Base-by-base conservation (phyloP, 495 filamentous ascomycete genomes). In the Letharia lupina region DNA sequence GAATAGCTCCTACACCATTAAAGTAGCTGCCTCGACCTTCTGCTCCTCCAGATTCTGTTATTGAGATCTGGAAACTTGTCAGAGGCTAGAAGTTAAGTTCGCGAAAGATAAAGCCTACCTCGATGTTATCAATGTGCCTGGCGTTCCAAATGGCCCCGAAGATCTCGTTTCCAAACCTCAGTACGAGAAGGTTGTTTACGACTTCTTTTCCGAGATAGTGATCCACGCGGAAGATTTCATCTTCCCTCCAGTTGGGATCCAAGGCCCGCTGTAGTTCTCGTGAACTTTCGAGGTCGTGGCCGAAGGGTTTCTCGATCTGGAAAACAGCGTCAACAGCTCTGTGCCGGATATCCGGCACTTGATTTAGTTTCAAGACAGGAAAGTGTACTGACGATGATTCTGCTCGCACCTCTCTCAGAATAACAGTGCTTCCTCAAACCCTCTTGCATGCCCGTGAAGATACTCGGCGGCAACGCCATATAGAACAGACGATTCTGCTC, bases 131-230 rank as follows among this genome's bases (percentile, higher is more conserved):
- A 80, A 98, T 98, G 82, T 98, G 93, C 75, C 94, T 90, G 62
- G 93, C 86, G 80, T 97, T 97, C 94, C 94, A 98, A 62, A 93
- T 96, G 61, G 94, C 92, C 64, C 91, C 91, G 71, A 98, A 95
- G 83, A 98, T 97, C 73, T 96, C 91, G 78, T 98, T 98, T 68
- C 94, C 94, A 76, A 98, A 98, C 70, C 95, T 85, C 65, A 98
- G 85, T 68, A 97, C 96, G 62, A 98, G 84, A 72, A 98, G 92
- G 76, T 98, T 98, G 85, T 98, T 98, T 67, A 98, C 94, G 91
- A 98, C 98, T 81, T 98, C 94, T 84, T 98, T 98, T 70, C 94
- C 94, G 50, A 98, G 85, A 75, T 98, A 98, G 79, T 98, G 94
- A 77, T 98, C 94, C 72, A 98, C 98, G 72, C 94, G 93, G 86